Conservation (phyloP, 345 rosid genomes). For the Gossypium rotundifolium region DNA sequence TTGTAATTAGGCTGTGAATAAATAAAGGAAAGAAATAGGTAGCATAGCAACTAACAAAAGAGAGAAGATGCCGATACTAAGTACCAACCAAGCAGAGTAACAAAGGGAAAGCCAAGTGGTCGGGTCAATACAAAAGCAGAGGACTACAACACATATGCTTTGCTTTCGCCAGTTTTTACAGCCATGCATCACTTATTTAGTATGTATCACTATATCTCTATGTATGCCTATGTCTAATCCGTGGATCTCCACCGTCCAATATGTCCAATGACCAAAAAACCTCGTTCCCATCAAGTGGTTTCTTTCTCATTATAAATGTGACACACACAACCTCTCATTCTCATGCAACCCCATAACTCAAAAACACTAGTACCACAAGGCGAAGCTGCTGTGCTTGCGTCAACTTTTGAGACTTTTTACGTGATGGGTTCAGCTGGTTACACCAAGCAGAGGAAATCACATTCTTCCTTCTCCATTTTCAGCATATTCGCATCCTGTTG, state of each 20-base stretch:
- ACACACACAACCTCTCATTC: background rate
- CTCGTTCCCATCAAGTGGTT: background rate
- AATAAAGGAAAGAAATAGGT: background rate
- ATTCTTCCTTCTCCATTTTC: slow-evolving; percentile 30
- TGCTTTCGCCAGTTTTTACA: slow-evolving; percentile 22
- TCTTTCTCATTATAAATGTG: slow-evolving; percentile 3
- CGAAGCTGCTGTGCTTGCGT: background rate
- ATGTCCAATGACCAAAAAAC: background rate
- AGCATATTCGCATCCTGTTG: slow-evolving; percentile 60
- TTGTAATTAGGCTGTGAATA: background rate
- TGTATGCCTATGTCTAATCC: background rate
- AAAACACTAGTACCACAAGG: background rate
- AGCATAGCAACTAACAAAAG: background rate
- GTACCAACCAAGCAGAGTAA: background rate
- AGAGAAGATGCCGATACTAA: background rate
- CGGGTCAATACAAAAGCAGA: slow-evolving; percentile 24
- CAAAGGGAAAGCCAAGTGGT: background rate
- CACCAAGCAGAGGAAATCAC: slow-evolving; percentile 36
- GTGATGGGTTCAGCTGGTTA: slow-evolving; percentile 19
- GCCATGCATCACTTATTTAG: background rate
- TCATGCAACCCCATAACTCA: background rate
- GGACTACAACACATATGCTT: slow-evolving; percentile 28
- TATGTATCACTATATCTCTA: background rate
- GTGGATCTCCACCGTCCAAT: too few species aligned
- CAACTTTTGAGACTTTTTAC: background rate